Percentiles rank a stretch among this genome's conserved stretches.
phyloP scores from a whole-genome alignment of 148 eudicot species.

The Gaultheria prostrata region DNA sequence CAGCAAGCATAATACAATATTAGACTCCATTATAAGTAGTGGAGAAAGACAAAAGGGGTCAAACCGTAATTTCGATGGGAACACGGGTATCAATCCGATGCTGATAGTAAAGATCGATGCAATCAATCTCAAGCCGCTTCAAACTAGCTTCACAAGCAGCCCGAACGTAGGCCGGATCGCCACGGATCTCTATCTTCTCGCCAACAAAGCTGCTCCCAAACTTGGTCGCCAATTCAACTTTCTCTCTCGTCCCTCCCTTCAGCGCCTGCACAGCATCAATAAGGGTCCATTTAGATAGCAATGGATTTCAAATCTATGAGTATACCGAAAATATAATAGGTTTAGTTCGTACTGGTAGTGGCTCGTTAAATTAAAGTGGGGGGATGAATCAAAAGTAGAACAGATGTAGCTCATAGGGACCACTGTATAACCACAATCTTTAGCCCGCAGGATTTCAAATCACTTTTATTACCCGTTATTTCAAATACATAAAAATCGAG shows the following conservation, averaged over 20 bases:
- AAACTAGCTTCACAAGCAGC: slow-evolving; percentile 19
- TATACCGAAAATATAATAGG: background rate
- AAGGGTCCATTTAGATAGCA: background rate
- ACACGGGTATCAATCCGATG: background rate
- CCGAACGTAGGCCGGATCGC: slow-evolving; percentile 20
- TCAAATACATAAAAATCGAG: background rate
- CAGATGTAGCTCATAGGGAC: background rate
- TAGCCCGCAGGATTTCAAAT: background rate
- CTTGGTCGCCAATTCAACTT: slow-evolving; percentile 10
- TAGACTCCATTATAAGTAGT: background rate
- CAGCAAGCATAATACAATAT: background rate
- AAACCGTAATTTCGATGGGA: background rate
- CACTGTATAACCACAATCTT: background rate
- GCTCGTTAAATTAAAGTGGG: background rate
- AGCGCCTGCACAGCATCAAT: background rate
- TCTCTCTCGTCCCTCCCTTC: background rate
- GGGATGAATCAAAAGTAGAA: background rate
- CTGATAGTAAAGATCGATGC: slow-evolving; percentile 10
- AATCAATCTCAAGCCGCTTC: slow-evolving; percentile 12
- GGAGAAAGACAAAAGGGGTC: background rate
- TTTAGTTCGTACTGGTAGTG: background rate
- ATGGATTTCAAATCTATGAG: background rate
- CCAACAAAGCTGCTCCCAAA: background rate
- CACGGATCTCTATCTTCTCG: background rate
- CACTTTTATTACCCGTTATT: background rate